phyloP scores from a whole-genome alignment of 2,329 filamentous ascomycete genomes.

The Aspergillus sp. region DNA sequence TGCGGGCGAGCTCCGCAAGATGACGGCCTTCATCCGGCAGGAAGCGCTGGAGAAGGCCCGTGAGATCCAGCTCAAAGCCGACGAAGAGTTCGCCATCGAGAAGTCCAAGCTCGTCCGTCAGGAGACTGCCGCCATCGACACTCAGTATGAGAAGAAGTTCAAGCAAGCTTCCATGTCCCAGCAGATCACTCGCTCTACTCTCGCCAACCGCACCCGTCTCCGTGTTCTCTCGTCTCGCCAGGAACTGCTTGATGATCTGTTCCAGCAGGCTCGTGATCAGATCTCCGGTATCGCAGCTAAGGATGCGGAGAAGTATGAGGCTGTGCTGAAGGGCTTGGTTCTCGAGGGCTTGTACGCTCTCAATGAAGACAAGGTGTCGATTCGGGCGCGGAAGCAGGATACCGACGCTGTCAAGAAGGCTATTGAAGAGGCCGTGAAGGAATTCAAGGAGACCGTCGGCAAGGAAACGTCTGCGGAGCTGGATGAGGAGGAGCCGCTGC shows the following conservation, averaged over 20 bases:
- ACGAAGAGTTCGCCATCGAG: constrained; percentile 98
- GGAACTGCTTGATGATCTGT: constrained; percentile 86
- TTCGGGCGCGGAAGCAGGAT: constrained; percentile 80
- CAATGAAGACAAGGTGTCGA: constrained; percentile 72
- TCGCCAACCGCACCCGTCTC: constrained; percentile 93
- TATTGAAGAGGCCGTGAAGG: constrained; percentile 71
- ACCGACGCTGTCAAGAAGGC: constrained; percentile 74
- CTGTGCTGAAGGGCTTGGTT: constrained; percentile 74
- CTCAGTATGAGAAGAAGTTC: constrained; percentile 96
- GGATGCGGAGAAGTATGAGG: constrained; percentile 65
- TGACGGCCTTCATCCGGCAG: constrained; percentile 99
- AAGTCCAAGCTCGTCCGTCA: constrained; percentile 98
- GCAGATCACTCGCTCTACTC: constrained; percentile 95
- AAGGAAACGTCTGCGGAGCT: constrained; percentile 70
- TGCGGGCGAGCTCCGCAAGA: constrained; percentile 97
- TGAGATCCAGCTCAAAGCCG: constrained; percentile 97
- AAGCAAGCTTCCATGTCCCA: constrained; percentile 98
- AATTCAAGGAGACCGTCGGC: constrained; percentile 78
- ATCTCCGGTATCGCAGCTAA: constrained; percentile 63
- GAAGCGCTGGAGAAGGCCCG: constrained; percentile 95
- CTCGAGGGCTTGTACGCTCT: constrained; percentile 89
- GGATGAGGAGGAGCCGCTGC: constrained; percentile 75
- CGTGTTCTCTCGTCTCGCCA: constrained; percentile 84
- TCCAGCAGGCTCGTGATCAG: constrained; percentile 75
- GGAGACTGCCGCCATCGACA: constrained; percentile 91